These are phyloP conservation scores for Benincasa hispida DNA, from an alignment of 306 rosid species.

Conservation along the genomic window DNA sequence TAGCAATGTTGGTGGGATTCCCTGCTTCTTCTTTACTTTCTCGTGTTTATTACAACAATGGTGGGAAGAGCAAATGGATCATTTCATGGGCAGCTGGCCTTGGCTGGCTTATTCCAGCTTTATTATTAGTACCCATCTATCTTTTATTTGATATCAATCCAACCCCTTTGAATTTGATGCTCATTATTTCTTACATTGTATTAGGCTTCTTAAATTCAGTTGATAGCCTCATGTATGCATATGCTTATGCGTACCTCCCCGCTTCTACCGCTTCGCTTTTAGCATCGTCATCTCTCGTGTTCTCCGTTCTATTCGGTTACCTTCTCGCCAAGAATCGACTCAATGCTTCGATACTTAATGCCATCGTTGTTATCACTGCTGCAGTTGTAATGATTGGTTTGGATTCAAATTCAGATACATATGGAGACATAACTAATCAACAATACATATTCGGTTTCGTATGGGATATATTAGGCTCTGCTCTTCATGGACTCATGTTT, in stretches of 20 bases:
- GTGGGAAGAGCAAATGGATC: slow-evolving; percentile 88
- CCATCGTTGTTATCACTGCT: slow-evolving; percentile 56
- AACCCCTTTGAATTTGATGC: slow-evolving; percentile 41
- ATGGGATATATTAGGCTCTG: slow-evolving; percentile 84
- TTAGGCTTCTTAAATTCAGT: slow-evolving; percentile 74
- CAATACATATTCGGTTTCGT: slow-evolving; percentile 66
- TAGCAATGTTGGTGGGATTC: slow-evolving; percentile 79
- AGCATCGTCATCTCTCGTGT: slow-evolving; percentile 74
- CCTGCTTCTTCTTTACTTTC: slow-evolving; percentile 86
- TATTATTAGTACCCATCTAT: slow-evolving; percentile 56
- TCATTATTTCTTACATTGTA: slow-evolving; percentile 35
- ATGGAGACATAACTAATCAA: slow-evolving; percentile 22
- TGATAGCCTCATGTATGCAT: slow-evolving; percentile 87
- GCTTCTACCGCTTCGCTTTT: slow-evolving; percentile 86
- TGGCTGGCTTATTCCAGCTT: slow-evolving; percentile 78
- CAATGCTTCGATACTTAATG: slow-evolving; percentile 54
- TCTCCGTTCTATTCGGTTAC: slow-evolving; percentile 69
- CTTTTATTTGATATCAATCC: slow-evolving; percentile 31
- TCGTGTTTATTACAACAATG: slow-evolving; percentile 60
- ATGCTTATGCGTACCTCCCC: slow-evolving; percentile 91
- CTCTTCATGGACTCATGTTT: slow-evolving; percentile 85
- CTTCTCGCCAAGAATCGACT: slow-evolving; percentile 55
- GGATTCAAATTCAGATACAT: slow-evolving; percentile 78
- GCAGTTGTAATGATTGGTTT: slow-evolving; percentile 64
- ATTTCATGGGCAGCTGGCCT: slow-evolving; percentile 88